Percentiles rank a stretch among this genome's conserved stretches.
These are phyloP conservation scores for Condylostoma magnum DNA, from an alignment of 169 alveolate species.

Conservation along the genomic window DNA sequence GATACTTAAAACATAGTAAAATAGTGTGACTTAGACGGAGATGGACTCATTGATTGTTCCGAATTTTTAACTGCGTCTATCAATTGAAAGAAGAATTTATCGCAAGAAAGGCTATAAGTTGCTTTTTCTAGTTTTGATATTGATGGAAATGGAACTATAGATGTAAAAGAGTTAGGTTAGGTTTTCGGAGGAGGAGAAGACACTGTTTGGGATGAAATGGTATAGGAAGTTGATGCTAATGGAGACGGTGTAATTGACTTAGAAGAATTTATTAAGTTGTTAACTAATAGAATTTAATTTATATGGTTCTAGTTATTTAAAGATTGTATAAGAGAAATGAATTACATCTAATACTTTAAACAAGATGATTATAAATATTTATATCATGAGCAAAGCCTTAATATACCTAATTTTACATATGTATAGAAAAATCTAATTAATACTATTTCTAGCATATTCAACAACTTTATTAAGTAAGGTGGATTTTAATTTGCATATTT, in stretches of 20 bases:
- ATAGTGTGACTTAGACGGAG: constrained; percentile 75
- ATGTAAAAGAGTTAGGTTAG: constrained; percentile 50
- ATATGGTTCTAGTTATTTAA: too few relatives aligned
- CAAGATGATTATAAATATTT: too few relatives aligned
- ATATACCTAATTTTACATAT: too few relatives aligned
- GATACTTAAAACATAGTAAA: constrained; percentile 67
- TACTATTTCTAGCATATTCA: too few relatives aligned
- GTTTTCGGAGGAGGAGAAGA: not conserved
- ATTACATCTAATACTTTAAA: too few relatives aligned
- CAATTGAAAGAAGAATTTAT: constrained; percentile 34
- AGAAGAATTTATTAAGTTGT: constrained; percentile 47
- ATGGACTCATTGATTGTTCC: constrained; percentile 77
- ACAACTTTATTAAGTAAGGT: too few relatives aligned
- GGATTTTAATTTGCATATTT: too few relatives aligned
- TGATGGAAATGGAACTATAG: constrained; percentile 62
- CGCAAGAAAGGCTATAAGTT: constrained; percentile 51
- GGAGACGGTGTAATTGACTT: constrained; percentile 50
- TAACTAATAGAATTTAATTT: not conserved
- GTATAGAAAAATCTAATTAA: too few relatives aligned
- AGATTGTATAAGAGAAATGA: too few relatives aligned
- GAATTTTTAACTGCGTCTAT: constrained; percentile 72
- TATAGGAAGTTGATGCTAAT: constrained; percentile 39
- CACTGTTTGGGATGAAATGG: not conserved
- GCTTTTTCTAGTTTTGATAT: constrained; percentile 71
- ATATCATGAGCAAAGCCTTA: too few relatives aligned